These are phyloP conservation scores for Quillaja saponaria DNA, from an alignment of 306 rosid genomes.

Conservation along the genomic window DNA sequence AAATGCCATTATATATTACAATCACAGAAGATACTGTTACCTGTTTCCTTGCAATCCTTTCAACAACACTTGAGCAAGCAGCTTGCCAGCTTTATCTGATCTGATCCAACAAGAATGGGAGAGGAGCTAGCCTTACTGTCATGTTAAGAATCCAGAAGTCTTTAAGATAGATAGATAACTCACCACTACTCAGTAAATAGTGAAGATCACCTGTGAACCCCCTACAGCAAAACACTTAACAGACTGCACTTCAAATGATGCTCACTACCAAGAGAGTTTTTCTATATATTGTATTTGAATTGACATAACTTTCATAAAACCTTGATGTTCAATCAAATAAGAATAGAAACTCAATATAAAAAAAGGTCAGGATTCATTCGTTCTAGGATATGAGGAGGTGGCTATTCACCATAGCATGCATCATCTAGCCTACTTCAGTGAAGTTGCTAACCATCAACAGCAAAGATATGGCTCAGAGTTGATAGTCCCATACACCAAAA, in stretches of 20 bases:
- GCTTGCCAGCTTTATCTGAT: slow-evolving; percentile 69
- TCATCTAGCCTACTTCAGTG: not conserved
- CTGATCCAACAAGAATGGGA: slow-evolving; percentile 47
- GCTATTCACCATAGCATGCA: not conserved
- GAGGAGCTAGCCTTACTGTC: slow-evolving; percentile 11
- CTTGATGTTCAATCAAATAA: slow-evolving; percentile 11
- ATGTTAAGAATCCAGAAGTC: slow-evolving; percentile 10
- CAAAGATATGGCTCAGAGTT: slow-evolving; percentile 3
- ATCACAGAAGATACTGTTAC: slow-evolving; percentile 43
- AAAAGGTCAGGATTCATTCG: not conserved
- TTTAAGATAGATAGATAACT: slow-evolving; percentile 4
- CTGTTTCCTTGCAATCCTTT: slow-evolving; percentile 64
- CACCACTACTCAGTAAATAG: slow-evolving; percentile 14
- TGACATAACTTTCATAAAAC: slow-evolving; percentile 2
- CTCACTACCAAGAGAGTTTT: not conserved
- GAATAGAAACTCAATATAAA: slow-evolving; percentile 5
- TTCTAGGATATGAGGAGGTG: not conserved
- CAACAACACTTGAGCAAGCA: slow-evolving; percentile 60
- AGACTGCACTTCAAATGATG: slow-evolving; percentile 3
- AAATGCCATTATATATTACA: slow-evolving; percentile 23
- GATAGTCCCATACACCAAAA: not conserved
- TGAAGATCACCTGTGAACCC: slow-evolving; percentile 7
- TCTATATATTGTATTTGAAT: not conserved
- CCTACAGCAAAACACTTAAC: slow-evolving; percentile 9
- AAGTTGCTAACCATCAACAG: not conserved